Conservation (phyloP, 306 rosid species). For the Quillaja saponaria region DNA sequence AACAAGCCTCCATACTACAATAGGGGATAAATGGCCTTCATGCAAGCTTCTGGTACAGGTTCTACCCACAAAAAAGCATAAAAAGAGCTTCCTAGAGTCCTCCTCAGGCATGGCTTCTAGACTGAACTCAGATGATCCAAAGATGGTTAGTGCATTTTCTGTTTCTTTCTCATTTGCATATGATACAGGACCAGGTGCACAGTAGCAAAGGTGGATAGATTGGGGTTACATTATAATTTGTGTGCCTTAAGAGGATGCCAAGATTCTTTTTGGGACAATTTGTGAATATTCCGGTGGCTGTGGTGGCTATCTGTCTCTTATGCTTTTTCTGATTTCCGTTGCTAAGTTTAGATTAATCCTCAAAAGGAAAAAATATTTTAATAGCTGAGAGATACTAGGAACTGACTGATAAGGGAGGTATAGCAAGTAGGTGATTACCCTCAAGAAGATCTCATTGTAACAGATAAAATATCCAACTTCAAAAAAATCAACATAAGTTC, state of each 20-base stretch:
- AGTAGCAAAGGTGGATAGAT: conserved; percentile 36
- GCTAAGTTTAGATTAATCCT: too few relatives aligned
- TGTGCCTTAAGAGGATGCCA: conserved; percentile 46
- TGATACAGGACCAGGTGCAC: conserved; percentile 41
- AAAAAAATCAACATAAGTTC: too few relatives aligned
- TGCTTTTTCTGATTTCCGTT: too few relatives aligned
- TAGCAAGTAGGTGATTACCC: too few relatives aligned
- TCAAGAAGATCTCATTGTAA: too few relatives aligned
- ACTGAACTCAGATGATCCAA: conserved; percentile 43
- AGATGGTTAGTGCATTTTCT: conserved; percentile 37
- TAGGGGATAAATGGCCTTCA: conserved; percentile 38
- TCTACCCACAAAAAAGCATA: conserved; percentile 38
- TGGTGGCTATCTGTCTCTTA: too few relatives aligned
- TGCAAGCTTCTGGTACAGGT: conserved; percentile 37
- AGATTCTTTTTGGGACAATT: too few relatives aligned
- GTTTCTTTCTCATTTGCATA: conserved; percentile 44
- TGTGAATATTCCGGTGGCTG: too few relatives aligned
- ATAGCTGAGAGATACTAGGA: too few relatives aligned
- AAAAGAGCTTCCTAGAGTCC: conserved; percentile 33
- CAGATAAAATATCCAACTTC: too few relatives aligned
- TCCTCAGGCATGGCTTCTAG: conserved; percentile 40
- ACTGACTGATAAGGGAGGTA: too few relatives aligned
- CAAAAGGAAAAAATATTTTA: too few relatives aligned
- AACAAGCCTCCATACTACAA: conserved; percentile 35
- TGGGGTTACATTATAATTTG: conserved; percentile 58